phyloP scores from a whole-genome alignment of 2,329 filamentous ascomycete genomes.

The Mycosphaerella sp. region DNA sequence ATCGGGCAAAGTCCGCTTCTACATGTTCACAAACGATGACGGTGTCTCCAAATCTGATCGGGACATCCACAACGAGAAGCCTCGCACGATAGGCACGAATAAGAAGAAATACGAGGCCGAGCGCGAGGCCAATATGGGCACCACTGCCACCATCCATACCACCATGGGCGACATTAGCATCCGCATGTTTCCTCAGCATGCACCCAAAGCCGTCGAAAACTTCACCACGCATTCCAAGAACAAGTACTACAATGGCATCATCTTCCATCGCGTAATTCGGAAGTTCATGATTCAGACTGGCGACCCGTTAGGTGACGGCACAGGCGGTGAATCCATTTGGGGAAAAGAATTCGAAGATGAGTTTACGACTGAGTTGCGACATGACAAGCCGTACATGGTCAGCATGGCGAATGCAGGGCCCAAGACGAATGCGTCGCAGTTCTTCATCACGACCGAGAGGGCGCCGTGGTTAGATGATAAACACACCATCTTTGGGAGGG shows the following conservation, averaged over 20 bases:
- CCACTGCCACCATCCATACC: slow-evolving; percentile 80
- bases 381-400: slow-evolving; percentile 93
- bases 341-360: slow-evolving; percentile 90
- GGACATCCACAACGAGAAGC: slow-evolving; percentile 93
- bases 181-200: slow-evolving; percentile 84
- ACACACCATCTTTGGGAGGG: slow-evolving; percentile 92
- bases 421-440: slow-evolving; percentile 92
- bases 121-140: slow-evolving; percentile 66
- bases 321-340: slow-evolving; percentile 88
- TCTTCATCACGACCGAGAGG: slow-evolving; percentile 98
- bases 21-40: slow-evolving; percentile 93
- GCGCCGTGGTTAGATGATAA: slow-evolving; percentile 94
- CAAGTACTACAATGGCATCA: slow-evolving; percentile 95
- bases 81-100: slow-evolving; percentile 53
- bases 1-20: slow-evolving; percentile 84
- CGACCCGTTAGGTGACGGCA: slow-evolving; percentile 81
- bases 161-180: slow-evolving; percentile 91
- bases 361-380: slow-evolving; percentile 72
- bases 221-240: slow-evolving; percentile 86
- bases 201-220: slow-evolving; percentile 93
- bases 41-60: slow-evolving; percentile 76
- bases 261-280: slow-evolving; percentile 93
- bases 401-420: slow-evolving; percentile 98
- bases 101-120: slow-evolving; percentile 47
- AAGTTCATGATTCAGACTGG: slow-evolving; percentile 98